Evolutionary conservation across 805 yeast species (phyloP).

Genomic region (Pichia heedii): DNA sequence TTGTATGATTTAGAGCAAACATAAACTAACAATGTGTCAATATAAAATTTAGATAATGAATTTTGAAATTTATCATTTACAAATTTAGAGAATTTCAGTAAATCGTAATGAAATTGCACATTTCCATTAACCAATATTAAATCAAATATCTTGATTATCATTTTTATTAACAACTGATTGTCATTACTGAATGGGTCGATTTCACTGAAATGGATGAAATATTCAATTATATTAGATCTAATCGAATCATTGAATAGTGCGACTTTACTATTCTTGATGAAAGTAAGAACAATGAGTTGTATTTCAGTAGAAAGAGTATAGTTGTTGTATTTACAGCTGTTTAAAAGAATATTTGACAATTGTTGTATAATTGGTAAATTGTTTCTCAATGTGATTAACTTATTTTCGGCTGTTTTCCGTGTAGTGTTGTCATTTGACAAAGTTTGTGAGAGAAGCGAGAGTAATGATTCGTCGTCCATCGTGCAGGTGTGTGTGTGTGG

Average conservation of each 20-base stretch:
- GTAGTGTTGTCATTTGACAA: neutral
- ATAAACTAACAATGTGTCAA: conserved; percentile 62
- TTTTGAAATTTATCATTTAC: neutral
- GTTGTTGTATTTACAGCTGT: too few species aligned
- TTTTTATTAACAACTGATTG: neutral
- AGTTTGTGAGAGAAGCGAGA: neutral
- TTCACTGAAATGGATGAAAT: neutral
- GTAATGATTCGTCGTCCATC: neutral
- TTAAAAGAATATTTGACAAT: too few species aligned
- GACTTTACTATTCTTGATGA: neutral
- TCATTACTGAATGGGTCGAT: neutral
- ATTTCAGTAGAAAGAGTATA: neutral
- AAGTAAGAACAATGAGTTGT: neutral
- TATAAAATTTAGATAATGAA: conserved; percentile 35
- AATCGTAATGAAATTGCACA: conserved; percentile 40
- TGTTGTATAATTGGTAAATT: neutral
- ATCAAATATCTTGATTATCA: conserved; percentile 41
- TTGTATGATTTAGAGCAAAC: conserved; percentile 65
- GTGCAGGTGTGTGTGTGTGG: neutral
- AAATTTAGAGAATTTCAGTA: conserved; percentile 35
- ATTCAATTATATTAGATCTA: conserved; percentile 1
- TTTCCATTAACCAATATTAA: conserved; percentile 39
- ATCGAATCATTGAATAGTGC: neutral
- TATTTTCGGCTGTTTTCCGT: neutral
- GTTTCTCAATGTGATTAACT: neutral